Evolutionary conservation across 495 filamentous ascomycete genomes (phyloP), one percentile per base, ranked within the genome.

Genomic region (Aspergillus hancockii): DNA sequence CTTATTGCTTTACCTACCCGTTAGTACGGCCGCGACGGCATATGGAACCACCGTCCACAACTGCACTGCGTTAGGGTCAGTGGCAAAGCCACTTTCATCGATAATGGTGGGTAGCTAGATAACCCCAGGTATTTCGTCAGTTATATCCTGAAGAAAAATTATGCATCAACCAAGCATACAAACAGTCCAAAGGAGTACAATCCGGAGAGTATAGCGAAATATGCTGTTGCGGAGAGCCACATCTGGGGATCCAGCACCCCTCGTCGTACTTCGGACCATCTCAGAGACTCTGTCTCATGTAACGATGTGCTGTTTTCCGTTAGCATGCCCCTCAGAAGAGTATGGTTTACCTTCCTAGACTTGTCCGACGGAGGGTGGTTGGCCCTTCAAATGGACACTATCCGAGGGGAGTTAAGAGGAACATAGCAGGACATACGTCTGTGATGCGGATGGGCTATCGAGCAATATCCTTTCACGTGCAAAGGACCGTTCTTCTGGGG

Each of bases 41-140:
- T 98, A 97, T 0, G 92, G 92, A 45, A 93, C 92, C 0, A 97
- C 93, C 8, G 85, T 87, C 66, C 96, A 84, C 4, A 97, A 80
- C 65, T 98, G 92, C 0, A 90, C 85, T 13, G 80, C 83, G 5
- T 90, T 89, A 14, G 82, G 71, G 21, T 76, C 79, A 68, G 87
- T 63, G 21, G 77, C 75, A 41, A 80, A 95, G 21, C 91, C 91
- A 32, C 74, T 81, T 38, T 86, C 82, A 38, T 76, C 65, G 62
- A 97, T 89, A 67, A 97, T 96, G 22, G 86, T 87, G 3, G 93
- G 93, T 0, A 97, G 59, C 74, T 77, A 14, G 2, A 30, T 4
- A 49, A 0, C 5, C 9, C 31, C 34, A 30, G 38, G 38, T 18
- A 46, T 40, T 10, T 16, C 18, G 41, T 65, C 45, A 65, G 60